Evolutionary conservation across 108 stramenopile species (phyloP), one percentile per base, ranked within the genome.

Genomic region (Mayamaea pseudoterrestris): DNA sequence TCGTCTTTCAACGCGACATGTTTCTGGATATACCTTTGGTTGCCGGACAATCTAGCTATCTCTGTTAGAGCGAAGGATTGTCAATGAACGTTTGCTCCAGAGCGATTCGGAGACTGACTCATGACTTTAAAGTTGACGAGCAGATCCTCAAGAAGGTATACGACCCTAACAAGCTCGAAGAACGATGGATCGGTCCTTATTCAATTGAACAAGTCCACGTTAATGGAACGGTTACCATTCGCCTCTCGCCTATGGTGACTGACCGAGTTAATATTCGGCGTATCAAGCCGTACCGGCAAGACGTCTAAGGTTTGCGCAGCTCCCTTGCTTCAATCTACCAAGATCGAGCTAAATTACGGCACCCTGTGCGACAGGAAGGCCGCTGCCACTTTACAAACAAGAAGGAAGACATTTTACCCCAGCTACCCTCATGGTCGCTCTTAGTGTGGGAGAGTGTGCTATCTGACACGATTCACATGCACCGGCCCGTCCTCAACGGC

Each of bases 1-100:
- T 65, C 4, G 64, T 39, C 1, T 74, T 65, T 41, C 27, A 42
- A 8, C 45, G 61, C 8, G 56, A 72, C 48, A 67, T 72, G 71
- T 24, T 73, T 13, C 13, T 67, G 9, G 41, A 65, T 28, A 36
- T 64, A 21, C 72, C 72, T 1, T 13, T 60, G 21, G 42, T 61
- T 13, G 62, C 71, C 5, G 53, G 65, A 27, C 46, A 49, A 50
- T 8, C 35, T 30, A 14, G 37, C 44, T 22, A 28, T 21, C 2
- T 41, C 51, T 4, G 57, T 28, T 9, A 4, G 5, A 20, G 42
- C 14, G 41, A 60, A 51, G 30, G 32, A 51, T 50, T 50, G 4
- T 44, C 51, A 30, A 25, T 51, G 27, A 11, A 46, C 27, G 2
- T 26, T 1, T 31, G 45, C 17, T 17, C 53, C 9, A 17, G 9